Evolutionary conservation across 768 basidiomycete species (phyloP), one percentile per base, ranked within the genome.

Genomic region (Russula sp.): DNA sequence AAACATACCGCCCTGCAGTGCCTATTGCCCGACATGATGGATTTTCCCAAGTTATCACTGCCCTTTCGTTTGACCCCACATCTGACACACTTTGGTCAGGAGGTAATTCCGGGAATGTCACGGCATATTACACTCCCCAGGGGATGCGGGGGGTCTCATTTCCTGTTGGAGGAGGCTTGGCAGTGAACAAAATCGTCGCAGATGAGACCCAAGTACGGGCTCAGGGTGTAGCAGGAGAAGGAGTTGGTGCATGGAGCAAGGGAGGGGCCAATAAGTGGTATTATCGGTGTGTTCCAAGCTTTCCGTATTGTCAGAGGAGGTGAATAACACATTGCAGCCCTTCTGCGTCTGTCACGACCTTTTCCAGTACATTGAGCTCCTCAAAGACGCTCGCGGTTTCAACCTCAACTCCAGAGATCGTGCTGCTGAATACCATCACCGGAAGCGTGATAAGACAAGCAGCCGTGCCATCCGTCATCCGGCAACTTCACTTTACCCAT

Each of bases 41-140:
- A n/a, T 69, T 62, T 51, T 65, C 66, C 3, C 81, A 83, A 67
- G 80, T 86, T 29, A 78, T 89, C 51, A 86, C 89, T 25, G 83
- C 91, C 0, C 78, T 97, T 59, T 83, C 86, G 0, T 95, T 98
- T 71, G 96, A 99, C 73, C 88, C 93, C 8, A 86, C 89, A 22
- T 90, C 92, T 0, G 94, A 98, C 72, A 83, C 87, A 7, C 76
- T 99, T 39, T 97, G 94, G 93, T 77, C 87, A 50, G 95, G 94
- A 35, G 79, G 82, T 9, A 83, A 84, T 60, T 74, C 81, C 34
- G 95, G 96, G 3, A 76, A 77, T 59, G 80, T 97, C 63, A 71
- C 79, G 43, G 86, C 88, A 1, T 82, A 86, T 70, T 84, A 90
- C 74, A 79, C 84, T 45, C 71, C 80, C 35, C 79, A 78, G 51